Base-by-base conservation (phyloP, 2,329 filamentous ascomycete genomes). In the Curvularia eragrostidis region DNA sequence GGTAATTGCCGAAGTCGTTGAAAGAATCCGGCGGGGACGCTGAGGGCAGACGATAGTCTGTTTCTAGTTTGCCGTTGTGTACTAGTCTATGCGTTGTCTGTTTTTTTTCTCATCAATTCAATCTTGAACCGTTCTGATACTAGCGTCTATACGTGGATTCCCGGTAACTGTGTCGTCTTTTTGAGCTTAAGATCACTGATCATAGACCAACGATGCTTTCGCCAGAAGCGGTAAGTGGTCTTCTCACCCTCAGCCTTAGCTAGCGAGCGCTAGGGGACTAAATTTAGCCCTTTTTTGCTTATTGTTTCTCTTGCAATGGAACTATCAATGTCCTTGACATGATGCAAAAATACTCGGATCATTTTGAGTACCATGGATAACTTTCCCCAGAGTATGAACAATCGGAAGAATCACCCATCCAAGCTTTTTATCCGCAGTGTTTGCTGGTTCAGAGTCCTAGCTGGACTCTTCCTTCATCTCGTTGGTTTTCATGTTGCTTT, bases 131-230 rank as follows among this genome's bases (percentile, higher is more conserved):
- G 43, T 23, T n/a, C 8, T 9, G 18, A 46, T 24, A 5, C 12
- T 28, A 48, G 30, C 19, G 15, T 56, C 28, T 10, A n/a, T 9
- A 58, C 24, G n/a, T 49, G 3, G 26, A n/a, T 44, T 8, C 46
- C 39, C 9, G 24, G 24, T 3, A 54, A 43, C 15, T 18, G 6
- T 18, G n/a, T 5, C 36, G 18, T 9, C 24, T 36, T 12, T 38
- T 44, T 10, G 8, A 8, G 18, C 3, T 50, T 30, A 10, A 44
- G 30, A 23, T 44, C 26, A 46, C 24, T 15, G 10, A 34, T 41
- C 7, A 41, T 39, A n/a, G 41, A 10, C 21, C 41, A 43, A 8
- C 41, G 12, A 36, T 23, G 41, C 13, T 23, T 15, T 15, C 24
- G 21, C 13, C 2, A 12, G 9, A n/a, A 24, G 41, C 15, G 13